Base-by-base conservation (phyloP, 2,329 filamentous ascomycete genomes). In the Pezicula radicicola region DNA sequence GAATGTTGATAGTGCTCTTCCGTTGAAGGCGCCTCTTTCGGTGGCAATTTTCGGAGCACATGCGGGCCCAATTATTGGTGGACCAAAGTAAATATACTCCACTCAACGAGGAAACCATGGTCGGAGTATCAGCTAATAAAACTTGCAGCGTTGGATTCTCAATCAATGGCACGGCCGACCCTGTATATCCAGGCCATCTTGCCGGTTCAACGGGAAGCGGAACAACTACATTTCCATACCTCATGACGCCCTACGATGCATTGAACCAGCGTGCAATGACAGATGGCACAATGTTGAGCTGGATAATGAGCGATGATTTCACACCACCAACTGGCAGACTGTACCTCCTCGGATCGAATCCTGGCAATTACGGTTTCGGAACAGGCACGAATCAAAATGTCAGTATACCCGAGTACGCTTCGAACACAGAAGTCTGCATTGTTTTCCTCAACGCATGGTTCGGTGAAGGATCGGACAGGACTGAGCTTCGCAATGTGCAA, bases 371-470 rank as follows among this genome's bases (percentile, higher is more conserved):
- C 60, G 71, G 48, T 18, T 49, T 44, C 5, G 36, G 7, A 18
- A 74, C 83, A 12, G 78, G 84, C 60, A 75, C 79, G 19, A 74
- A 68, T 1, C 60, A 65, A 2, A 65, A 71, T 40, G 37, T 40
- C 8, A 40, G n/a, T 1, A 81, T 83, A 0, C 61, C 48, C 4
- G 30, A 37, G 9, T 27, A 63, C 10, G 76, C 84, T 6, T 28
- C 36, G 2, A 70, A 76, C 43, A 74, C 76, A 2, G 84, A 84
- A 49, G 84, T 87, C 2, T 75, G 92, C 60, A 78, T 97, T 30
- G 91, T 96, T 13, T 97, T 96, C 62, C 91, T 88, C 64, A 96
- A 96, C 59, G 84, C 91, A 15, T 79, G 91, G 65, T 80, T 85
- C 3, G 92, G 92, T 41, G 92, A 97, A 69, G 91, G 89, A 35